A percentile compares a stretch with the other conserved stretches of the same genome.
Evolutionary conservation across 352 stramenopile genomes (phyloP).

Genomic region (Globisporangium nodosum): DNA sequence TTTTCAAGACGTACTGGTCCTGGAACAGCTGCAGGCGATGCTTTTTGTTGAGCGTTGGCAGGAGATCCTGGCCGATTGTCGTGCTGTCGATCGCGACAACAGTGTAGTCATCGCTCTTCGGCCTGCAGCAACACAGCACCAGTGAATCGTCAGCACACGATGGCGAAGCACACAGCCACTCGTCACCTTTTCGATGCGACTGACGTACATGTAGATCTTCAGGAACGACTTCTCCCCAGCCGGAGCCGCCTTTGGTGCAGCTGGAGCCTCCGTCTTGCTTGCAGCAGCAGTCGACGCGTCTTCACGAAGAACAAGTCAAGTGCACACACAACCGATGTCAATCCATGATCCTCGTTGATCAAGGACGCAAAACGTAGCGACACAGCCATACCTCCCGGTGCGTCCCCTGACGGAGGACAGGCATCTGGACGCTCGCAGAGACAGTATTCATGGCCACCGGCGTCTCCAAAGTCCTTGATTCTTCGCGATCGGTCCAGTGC

Average conservation of each 20-base stretch:
- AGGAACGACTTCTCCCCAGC: constrained; percentile 76
- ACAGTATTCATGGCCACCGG: constrained; percentile 82
- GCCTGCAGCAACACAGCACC: constrained; percentile 25
- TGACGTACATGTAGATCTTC: constrained; percentile 83
- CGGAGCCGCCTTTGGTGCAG: constrained; percentile 35
- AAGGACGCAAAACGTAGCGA: background rate
- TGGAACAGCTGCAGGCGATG: constrained; percentile 81
- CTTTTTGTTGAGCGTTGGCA: constrained; percentile 87
- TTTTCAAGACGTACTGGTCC: constrained; percentile 87
- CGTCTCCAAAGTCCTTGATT: constrained; percentile 90
- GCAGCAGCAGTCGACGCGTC: constrained; percentile 6
- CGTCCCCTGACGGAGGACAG: constrained; percentile 65
- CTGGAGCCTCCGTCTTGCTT: constrained; percentile 26
- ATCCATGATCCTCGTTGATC: background rate
- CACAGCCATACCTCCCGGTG: constrained; percentile 23
- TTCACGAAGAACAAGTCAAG: constrained; percentile 7
- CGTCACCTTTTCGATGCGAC: background rate
- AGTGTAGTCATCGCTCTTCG: constrained; percentile 87
- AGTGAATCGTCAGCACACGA: background rate
- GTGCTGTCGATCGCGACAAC: constrained; percentile 79
- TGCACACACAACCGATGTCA: background rate
- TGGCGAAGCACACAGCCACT: background rate
- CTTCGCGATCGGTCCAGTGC: constrained; percentile 79
- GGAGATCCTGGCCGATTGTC: constrained; percentile 71
- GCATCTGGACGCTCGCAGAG: constrained; percentile 82